Evolutionary conservation across 1,284 basidiomycete genomes (phyloP), one percentile per base, ranked within the genome.

Genomic region (Microbotryum intermedium): DNA sequence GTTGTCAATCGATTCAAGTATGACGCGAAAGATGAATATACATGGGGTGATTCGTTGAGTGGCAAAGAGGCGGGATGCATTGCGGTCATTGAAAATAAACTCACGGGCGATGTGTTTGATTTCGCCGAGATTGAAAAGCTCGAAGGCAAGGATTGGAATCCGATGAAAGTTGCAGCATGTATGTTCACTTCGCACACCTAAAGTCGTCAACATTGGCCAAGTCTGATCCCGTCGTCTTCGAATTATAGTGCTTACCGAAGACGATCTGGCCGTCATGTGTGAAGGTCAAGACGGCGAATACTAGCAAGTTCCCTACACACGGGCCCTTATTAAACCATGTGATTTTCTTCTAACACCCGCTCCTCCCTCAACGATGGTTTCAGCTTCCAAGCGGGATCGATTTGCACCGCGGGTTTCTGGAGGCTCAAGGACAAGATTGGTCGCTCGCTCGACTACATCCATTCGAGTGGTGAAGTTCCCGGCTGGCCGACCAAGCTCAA

Each of bases 341-440:
- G n/a, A n/a, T n/a, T n/a, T n/a, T n/a, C n/a, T n/a, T 81, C 80
- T 64, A 77, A 86, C 16, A 77, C 84, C 65, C 84, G 85, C 81
- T 57, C 34, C 34, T 39, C 34, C 34, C 6, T 18, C 34, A 16
- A 42, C 34, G 43, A 20, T 50, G 47, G 16, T 28, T 25, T 16
- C 46, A 85, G 87, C 68, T 82, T 88, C 61, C 84, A 86, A 70
- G 84, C 81, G 39, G 87, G 86, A 10, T 82, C 82, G 1, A 82
- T 87, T 57, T 81, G 80, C 65, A 77, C 86, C 13, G 78, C 85
- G 63, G 84, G 85, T 81, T 84, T 82, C 65, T 90, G 88, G 88
- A 78, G 87, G 25, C 78, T 89, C 72, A 71, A 80, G 59, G 87
- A 88, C 74, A 88, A 89, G 74, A 81, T 88, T 58, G 87, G 86